phyloP scores from a whole-genome alignment of 2,329 filamentous ascomycete species.

The Thermothelomyces thermophilus region DNA sequence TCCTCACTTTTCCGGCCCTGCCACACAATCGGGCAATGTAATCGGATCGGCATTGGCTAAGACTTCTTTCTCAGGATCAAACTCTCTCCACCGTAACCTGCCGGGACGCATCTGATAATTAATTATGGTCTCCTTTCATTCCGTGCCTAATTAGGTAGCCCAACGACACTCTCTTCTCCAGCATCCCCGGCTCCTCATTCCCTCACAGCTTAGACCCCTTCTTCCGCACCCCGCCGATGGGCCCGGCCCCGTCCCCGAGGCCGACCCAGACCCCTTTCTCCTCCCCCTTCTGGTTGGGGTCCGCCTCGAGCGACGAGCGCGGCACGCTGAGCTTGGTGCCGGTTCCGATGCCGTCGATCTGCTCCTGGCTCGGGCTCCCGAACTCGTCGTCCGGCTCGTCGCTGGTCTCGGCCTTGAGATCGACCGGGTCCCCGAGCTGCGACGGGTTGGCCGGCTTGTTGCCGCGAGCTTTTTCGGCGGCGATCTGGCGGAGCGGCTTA shows the following conservation, averaged over 20 bases:
- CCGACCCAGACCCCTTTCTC: slow-evolving; percentile 1
- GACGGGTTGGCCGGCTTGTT: slow-evolving; percentile 22
- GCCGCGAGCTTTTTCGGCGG: slow-evolving; percentile 22
- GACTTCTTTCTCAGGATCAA: too few relatives aligned
- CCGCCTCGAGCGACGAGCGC: not conserved
- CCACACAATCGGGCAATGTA: too few relatives aligned
- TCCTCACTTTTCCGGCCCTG: too few relatives aligned
- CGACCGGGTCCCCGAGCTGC: slow-evolving; percentile 24
- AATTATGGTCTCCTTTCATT: too few relatives aligned
- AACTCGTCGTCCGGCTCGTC: slow-evolving; percentile 6
- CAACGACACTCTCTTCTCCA: not conserved
- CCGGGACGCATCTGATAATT: too few relatives aligned
- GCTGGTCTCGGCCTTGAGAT: slow-evolving; percentile 22
- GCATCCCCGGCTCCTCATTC: not conserved
- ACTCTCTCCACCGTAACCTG: too few relatives aligned
- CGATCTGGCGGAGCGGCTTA: slow-evolving; percentile 23
- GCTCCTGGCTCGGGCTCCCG: not conserved
- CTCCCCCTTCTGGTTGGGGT: not conserved
- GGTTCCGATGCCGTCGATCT: not conserved
- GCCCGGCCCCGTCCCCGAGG: slow-evolving; percentile 28
- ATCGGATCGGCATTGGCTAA: too few relatives aligned
- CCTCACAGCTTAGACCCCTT: slow-evolving; percentile 5
- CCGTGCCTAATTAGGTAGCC: too few relatives aligned
- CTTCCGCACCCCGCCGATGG: slow-evolving; percentile 40
- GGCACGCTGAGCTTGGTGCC: not conserved